Conservation (phyloP, 768 basidiomycete genomes). For the Leccinum variicolor region DNA sequence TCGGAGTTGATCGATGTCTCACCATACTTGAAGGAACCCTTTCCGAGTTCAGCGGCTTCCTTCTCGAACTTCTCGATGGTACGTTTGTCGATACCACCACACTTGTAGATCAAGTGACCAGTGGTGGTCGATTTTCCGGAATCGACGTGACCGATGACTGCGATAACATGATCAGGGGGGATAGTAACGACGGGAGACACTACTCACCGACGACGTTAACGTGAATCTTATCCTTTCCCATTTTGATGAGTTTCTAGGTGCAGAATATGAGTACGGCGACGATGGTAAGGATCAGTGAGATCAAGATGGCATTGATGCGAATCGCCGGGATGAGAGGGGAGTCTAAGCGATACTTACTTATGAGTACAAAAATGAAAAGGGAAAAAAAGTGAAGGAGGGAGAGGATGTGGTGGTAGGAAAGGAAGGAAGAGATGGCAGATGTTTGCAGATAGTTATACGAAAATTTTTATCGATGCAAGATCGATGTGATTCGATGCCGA, state of each 20-base stretch:
- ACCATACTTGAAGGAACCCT: slow-evolving; percentile 99
- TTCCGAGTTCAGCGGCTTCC: slow-evolving; percentile 99
- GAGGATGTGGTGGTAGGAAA: slow-evolving; percentile 35
- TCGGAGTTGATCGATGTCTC: slow-evolving; percentile 31
- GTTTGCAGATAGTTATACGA: slow-evolving; percentile 63
- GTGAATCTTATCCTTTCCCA: slow-evolving; percentile 96
- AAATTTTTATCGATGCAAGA: slow-evolving; percentile 65
- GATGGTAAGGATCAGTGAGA: slow-evolving; percentile 26
- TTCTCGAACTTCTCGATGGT: slow-evolving; percentile 99
- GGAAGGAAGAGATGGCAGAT: slow-evolving; percentile 33
- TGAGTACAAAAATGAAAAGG: slow-evolving; percentile 37
- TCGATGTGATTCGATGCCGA: slow-evolving; percentile 52
- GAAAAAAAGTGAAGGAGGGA: slow-evolving; percentile 26
- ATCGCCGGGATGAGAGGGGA: slow-evolving; percentile 14
- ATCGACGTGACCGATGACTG: slow-evolving; percentile 99
- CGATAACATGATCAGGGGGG: slow-evolving; percentile 29
- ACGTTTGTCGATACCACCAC: slow-evolving; percentile 99
- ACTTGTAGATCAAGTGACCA: slow-evolving; percentile 99
- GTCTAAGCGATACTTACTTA: slow-evolving; percentile 37
- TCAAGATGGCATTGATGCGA: slow-evolving; percentile 17
- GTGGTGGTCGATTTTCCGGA: slow-evolving; percentile 99
- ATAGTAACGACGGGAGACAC: slow-evolving; percentile 15
- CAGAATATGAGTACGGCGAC: slow-evolving; percentile 10
- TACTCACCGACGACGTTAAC: slow-evolving; percentile 94
- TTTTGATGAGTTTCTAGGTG: slow-evolving; percentile 57